Evolutionary conservation across 805 yeast species (phyloP).

Genomic region (Schizosaccharomyces cryophilus): DNA sequence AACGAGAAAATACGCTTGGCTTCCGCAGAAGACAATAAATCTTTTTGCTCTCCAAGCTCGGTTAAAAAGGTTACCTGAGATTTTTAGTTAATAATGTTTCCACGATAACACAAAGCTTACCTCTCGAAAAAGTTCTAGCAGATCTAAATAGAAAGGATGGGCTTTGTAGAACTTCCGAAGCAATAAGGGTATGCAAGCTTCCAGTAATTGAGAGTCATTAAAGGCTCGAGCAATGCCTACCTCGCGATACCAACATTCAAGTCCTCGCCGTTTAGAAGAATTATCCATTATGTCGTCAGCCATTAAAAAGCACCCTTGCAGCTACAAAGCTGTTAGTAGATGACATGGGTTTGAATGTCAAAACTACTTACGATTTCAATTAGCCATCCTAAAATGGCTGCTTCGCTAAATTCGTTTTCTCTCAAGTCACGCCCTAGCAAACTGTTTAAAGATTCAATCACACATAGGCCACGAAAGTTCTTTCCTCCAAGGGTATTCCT

Average conservation of each 20-base stretch:
- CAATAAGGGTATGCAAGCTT: neutral
- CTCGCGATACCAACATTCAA: neutral
- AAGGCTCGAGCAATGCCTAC: neutral
- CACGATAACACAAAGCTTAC: neutral
- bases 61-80: neutral
- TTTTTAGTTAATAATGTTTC: neutral
- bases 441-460: neutral
- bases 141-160: neutral
- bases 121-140: neutral
- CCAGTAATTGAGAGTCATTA: neutral
- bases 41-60: neutral
- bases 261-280: neutral
- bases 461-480: neutral
- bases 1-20: neutral
- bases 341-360: neutral
- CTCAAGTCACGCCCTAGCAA: neutral
- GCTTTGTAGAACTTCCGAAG: neutral
- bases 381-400: neutral
- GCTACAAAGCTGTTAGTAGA: neutral
- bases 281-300: neutral
- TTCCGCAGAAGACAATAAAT: neutral
- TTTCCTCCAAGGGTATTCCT: neutral
- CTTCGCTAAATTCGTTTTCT: neutral
- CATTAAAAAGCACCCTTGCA: neutral
- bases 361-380: neutral